Conservation (phyloP, 768 basidiomycete genomes). For the Cantharellus cinnabarinus region DNA sequence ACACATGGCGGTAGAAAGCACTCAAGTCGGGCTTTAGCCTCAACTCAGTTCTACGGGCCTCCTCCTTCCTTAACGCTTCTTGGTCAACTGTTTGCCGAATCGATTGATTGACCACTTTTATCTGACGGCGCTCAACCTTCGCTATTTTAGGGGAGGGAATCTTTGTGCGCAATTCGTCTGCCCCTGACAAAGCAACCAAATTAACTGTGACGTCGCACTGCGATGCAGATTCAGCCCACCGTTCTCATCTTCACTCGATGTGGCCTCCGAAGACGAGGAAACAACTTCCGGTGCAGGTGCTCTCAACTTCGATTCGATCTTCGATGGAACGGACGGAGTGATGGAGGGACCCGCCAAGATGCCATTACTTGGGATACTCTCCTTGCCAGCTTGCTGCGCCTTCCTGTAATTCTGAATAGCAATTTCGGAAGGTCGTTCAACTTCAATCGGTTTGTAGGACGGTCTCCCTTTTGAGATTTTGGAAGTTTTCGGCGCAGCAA, state of each 20-base stretch:
- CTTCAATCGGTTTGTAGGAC: background rate
- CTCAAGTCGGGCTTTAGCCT: slow-evolving; percentile 72
- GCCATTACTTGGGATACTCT: no score
- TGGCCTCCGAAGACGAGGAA: background rate
- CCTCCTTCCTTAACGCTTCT: slow-evolving; percentile 37
- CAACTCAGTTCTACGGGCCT: slow-evolving; percentile 37
- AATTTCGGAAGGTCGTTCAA: background rate
- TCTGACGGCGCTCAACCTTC: slow-evolving; percentile 40
- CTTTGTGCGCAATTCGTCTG: slow-evolving; percentile 6
- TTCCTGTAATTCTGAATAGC: background rate
- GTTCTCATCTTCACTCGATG: slow-evolving; percentile 13
- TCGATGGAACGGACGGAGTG: background rate
- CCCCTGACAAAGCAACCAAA: background rate
- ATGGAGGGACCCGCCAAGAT: no score
- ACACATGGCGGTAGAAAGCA: slow-evolving; percentile 36
- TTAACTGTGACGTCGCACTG: slow-evolving; percentile 12
- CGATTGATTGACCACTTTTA: slow-evolving; percentile 30
- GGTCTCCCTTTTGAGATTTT: background rate
- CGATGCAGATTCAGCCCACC: slow-evolving; percentile 22
- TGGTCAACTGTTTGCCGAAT: slow-evolving; percentile 14
- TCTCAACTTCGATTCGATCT: background rate
- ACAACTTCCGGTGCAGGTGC: no score
- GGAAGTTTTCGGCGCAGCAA: no score
- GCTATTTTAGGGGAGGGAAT: slow-evolving; percentile 29
- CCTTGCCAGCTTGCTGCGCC: background rate